Evolutionary conservation across 768 basidiomycete species (phyloP), one percentile per base, ranked within the genome.

Genomic region (Russula sp.): DNA sequence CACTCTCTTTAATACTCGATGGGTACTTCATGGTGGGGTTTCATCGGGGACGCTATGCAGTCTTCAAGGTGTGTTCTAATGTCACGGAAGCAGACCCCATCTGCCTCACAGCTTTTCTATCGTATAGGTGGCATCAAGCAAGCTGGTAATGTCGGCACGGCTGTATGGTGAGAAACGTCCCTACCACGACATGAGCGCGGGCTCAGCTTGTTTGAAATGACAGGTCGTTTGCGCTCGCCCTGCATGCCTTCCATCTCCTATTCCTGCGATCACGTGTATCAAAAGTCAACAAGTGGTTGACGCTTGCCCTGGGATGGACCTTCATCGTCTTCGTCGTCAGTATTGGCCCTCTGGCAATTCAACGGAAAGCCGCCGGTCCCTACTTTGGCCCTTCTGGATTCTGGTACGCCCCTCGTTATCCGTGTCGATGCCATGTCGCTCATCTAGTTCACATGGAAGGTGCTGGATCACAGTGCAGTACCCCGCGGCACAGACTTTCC

Each of bases 401-500:
- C 57, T 79, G 79, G 80, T 75, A 35, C 45, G 74, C 52, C 45
- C 9, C n/a, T n/a, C 10, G 10, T 55, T 14, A 27, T 18, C 18
- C 13, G 14, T 53, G n/a, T 18, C 3, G 13, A n/a, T 31, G n/a
- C 22, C 14, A 20, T 47, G 53, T 42, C 20, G 4, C 16, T 10
- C 6, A 22, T 18, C 34, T 49, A n/a, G 63, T 61, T 20, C 11
- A 13, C 16, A 1, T 35, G 22, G 9, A 39, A 76, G 75, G 75
- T 79, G 80, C 60, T 80, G 79, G 77, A 79, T 82, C 37, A 78
- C 79, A 8, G 59, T 69, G 3, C 65, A 69, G 14, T 82, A 82
- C 65, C 75, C 77, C 2, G 34, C 56, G 16, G 75, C 75, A 51
- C 77, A 77, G 49, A 70, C 73, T 11, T 72, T 73, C 54, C 67